Percentiles rank a stretch among this genome's conserved stretches.
phyloP scores from a whole-genome alignment of 1,284 basidiomycete species.

The Irpex sp. region DNA sequence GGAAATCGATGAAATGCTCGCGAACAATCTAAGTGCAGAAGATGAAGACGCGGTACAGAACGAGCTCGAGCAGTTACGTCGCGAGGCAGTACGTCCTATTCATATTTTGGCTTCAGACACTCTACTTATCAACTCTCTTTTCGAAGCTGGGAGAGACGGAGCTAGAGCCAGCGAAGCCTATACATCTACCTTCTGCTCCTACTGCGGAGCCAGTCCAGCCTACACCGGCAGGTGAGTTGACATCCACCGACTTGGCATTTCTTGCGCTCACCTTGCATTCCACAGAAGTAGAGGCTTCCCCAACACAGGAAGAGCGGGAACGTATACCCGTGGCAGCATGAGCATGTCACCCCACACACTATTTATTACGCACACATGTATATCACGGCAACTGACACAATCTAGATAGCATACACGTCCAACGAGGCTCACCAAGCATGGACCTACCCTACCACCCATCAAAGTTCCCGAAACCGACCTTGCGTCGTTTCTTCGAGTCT shows the following conservation, averaged over 20 bases:
- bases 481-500: constrained; percentile 67
- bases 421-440: background rate
- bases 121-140: background rate
- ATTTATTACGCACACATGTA: constrained; percentile 4
- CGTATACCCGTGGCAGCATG: constrained; percentile 44
- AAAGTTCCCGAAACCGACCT: constrained; percentile 79
- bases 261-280: background rate
- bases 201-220: constrained; percentile 32
- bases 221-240: constrained; percentile 25
- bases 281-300: constrained; percentile 10
- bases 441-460: constrained; percentile 50
- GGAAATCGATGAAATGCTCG: constrained; percentile 91
- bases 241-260: background rate
- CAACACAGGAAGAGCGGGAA: constrained; percentile 20
- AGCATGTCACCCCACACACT: constrained; percentile 1
- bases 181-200: constrained; percentile 47
- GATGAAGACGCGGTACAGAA: constrained; percentile 93
- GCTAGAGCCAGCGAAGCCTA: constrained; percentile 17
- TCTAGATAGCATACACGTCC: constrained; percentile 10
- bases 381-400: constrained; percentile 1
- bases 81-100: constrained; percentile 44
- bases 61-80: constrained; percentile 72
- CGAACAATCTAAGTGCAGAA: constrained; percentile 77
- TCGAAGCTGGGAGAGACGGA: constrained; percentile 18
- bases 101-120: background rate